Evolutionary conservation across 1,139 yeast genomes (phyloP).

Genomic region (Geotrichum bryndzae): DNA sequence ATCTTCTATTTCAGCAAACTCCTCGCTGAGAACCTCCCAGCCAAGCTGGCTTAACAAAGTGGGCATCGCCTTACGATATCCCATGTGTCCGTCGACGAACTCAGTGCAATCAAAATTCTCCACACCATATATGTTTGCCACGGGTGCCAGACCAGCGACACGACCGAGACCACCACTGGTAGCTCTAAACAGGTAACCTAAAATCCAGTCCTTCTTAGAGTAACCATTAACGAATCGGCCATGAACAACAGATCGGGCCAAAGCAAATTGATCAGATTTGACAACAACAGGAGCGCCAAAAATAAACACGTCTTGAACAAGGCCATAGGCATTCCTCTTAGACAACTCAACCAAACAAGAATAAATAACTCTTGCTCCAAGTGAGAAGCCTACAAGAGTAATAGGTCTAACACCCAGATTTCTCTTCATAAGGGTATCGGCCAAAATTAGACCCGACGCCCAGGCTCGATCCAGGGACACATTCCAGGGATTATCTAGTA

Average conservation of each 20-base stretch:
- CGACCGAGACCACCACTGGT: conserved; percentile 89
- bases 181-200: conserved; percentile 91
- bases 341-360: conserved; percentile 87
- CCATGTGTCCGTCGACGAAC: conserved; percentile 91
- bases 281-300: conserved; percentile 88
- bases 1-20: conserved; percentile 92
- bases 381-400: conserved; percentile 86
- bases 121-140: conserved; percentile 51
- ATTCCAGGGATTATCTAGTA: conserved; percentile 96
- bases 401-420: conserved; percentile 91
- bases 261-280: conserved; percentile 67
- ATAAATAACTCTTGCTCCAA: conserved; percentile 88
- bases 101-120: conserved; percentile 88
- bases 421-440: conserved; percentile 82
- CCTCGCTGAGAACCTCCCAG: conserved; percentile 82
- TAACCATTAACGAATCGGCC: conserved; percentile 89
- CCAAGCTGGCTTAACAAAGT: conserved; percentile 60
- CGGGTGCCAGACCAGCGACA: conserved; percentile 83
- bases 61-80: conserved; percentile 90
- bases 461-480: conserved; percentile 96
- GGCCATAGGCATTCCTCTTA: conserved; percentile 77
- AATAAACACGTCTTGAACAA: conserved; percentile 80
- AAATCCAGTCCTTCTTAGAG: conserved; percentile 90
- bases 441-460: conserved; percentile 88
- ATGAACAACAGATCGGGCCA: conserved; percentile 81